Evolutionary conservation across 768 basidiomycete species (phyloP).

Genomic region (Epithele typhae): DNA sequence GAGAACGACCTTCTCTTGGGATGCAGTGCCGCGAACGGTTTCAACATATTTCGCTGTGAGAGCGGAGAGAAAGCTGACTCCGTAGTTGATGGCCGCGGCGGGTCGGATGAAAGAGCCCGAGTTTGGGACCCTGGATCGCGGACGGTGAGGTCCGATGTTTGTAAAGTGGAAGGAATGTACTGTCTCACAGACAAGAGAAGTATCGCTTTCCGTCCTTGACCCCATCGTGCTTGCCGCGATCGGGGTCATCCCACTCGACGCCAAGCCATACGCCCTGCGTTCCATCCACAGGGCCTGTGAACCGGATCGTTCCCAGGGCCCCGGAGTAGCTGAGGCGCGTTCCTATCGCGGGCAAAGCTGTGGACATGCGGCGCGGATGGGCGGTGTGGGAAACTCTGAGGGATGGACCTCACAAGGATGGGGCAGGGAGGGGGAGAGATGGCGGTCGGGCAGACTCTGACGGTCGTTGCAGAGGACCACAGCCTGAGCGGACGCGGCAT

Average conservation of each 20-base stretch:
- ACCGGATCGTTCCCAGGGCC: constrained; percentile 66
- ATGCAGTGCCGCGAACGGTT: constrained; percentile 41
- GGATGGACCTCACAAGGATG: too few relatives aligned
- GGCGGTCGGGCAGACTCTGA: too few relatives aligned
- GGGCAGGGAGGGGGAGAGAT: too few relatives aligned
- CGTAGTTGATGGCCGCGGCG: constrained; percentile 52
- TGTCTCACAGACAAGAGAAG: constrained; percentile 67
- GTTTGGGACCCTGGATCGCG: constrained; percentile 42
- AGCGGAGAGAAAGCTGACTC: constrained; percentile 70
- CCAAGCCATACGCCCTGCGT: constrained; percentile 82
- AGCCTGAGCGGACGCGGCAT: too few relatives aligned
- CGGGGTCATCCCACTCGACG: constrained; percentile 92
- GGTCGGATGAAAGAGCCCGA: constrained; percentile 82
- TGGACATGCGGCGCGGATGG: too few relatives aligned
- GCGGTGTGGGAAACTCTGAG: too few relatives aligned
- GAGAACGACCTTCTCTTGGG: constrained; percentile 61
- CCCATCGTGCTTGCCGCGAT: constrained; percentile 86
- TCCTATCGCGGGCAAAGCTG: too few relatives aligned
- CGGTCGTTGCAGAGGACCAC: too few relatives aligned
- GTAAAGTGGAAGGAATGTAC: constrained; percentile 18
- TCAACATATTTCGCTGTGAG: constrained; percentile 78
- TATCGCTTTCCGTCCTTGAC: constrained; percentile 71
- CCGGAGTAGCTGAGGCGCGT: constrained; percentile 52
- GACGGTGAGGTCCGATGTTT: constrained; percentile 1
- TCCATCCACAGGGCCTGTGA: constrained; percentile 57